Base-by-base conservation (phyloP, 495 filamentous ascomycete genomes). In the Daldinia loculata region DNA sequence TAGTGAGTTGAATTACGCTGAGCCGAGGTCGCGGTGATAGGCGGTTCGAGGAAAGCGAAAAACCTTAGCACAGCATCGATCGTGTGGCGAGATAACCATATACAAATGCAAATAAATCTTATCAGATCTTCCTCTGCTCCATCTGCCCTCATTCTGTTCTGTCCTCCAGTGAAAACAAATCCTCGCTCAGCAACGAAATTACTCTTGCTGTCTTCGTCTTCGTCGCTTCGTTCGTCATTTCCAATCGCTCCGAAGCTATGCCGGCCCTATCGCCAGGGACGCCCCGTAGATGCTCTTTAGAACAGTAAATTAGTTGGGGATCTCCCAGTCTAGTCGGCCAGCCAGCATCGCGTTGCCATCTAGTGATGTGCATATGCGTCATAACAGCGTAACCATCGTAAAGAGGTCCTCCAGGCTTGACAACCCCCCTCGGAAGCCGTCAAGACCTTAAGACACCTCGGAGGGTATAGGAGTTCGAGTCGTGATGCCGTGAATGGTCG, bases 311-410 rank as follows among this genome's bases (percentile, higher is more conserved):
- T 75, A 63, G 63, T 68, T 24, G 75, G 70, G 66, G 63, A 56
- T 64, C 71, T 56, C 62, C 69, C 61, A 64, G 43, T 61, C 51
- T 63, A 24, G 30, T 58, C 41, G 56, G 70, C 73, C 70, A 70
- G 71, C 70, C 34, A 64, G 68, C 70, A 74, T 74, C 68, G 74
- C 68, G 45, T 71, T 70, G 67, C 70, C 61, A 71, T 75, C 68
- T 74, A 75, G 39, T 70, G 73, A 75, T 70, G 73, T 74, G 74
- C 75, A 58, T 77, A 70, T 74, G 75, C 74, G 70, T 77, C 75
- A 72, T 77, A 77, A 77, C 75, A 77, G 65, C 75, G 74, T 77
- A 74, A 72, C 75, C 73, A 76, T 77, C 75, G 73, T 77, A 75
- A 77, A 72, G 75, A 74, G 70, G 74, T 74, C 38, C 63, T 71